Base-by-base conservation (phyloP, 768 basidiomycete genomes). In the Mycena pura region DNA sequence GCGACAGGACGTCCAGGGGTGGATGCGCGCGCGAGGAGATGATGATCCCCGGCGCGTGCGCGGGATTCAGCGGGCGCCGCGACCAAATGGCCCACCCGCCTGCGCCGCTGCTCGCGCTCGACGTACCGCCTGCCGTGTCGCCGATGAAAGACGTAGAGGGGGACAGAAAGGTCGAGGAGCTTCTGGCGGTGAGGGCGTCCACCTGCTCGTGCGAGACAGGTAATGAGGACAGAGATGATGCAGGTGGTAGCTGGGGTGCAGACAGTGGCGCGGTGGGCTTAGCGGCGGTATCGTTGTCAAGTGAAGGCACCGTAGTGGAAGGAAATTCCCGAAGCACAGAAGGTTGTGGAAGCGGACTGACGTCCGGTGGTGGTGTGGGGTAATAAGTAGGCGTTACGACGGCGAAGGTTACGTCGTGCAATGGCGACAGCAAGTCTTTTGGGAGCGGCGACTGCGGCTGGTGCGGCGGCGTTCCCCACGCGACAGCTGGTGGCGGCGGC, bases 31-130 rank as follows among this genome's bases (percentile, higher is more conserved):
- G 73, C 0, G 86, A 81, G 1, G 90, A 90, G 25, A 92, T 88
- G 64, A 92, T 90, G 57, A 92, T 84, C 4, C 86, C 84, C 1
- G 89, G 89, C 0, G 90, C 91, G 43, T 74, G 71, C 3, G 82
- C 76, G 0, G 91, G 91, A 69, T 91, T 77, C 3, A 78, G 74
- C 0, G 91, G 91, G 24, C 89, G 83, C n/a, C 82, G 82, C 0
- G 90, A 89, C 89, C 89, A 92, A 34, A 92, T 83, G 5, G 85
- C 88, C 76, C 84, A 91, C 34, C 76, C 74, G 10, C 67, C 74
- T n/a, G n/a, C n/a, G 31, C 17, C 40, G 24, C 44, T 19, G 13
- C 15, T 36, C 1, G 44, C 3, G 48, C 44, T 25, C 2, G 27
- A 27, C 24, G 13, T 6, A 28, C 10, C 27, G 36, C 11, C 29